Evolutionary conservation across 2,329 filamentous ascomycete species (phyloP).

Genomic region (Penicillium paneum): DNA sequence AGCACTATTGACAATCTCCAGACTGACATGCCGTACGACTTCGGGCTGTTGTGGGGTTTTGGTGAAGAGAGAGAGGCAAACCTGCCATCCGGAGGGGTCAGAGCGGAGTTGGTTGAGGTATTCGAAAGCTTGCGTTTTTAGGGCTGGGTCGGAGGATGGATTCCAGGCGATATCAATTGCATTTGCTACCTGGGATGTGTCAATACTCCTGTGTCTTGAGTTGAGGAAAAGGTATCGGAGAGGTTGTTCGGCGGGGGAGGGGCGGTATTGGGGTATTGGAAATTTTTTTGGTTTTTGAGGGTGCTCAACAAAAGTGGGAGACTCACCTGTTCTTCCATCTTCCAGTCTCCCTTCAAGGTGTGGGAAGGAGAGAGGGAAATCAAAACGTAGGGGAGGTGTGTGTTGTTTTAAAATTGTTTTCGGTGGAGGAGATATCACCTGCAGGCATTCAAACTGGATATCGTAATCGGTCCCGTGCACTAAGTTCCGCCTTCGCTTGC

Average conservation of each 20-base stretch:
- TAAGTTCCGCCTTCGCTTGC: constrained; percentile 22
- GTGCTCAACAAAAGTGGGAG: constrained; percentile 5
- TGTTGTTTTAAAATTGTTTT: constrained; percentile 28
- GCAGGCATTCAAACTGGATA: constrained; percentile 14
- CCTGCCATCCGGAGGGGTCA: constrained; percentile 84
- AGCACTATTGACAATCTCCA: constrained; percentile 91
- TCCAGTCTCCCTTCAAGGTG: constrained; percentile 35
- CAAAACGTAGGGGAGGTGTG: constrained; percentile 26
- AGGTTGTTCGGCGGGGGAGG: constrained; percentile 15
- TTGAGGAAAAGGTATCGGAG: constrained; percentile 7
- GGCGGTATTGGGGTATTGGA: constrained; percentile 9
- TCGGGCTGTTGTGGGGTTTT: constrained; percentile 72
- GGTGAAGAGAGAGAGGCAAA: constrained; percentile 81
- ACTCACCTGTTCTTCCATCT: constrained; percentile 47
- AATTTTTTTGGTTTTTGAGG: constrained; percentile 8
- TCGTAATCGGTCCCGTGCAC: constrained; percentile 26
- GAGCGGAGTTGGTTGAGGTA: constrained; percentile 68
- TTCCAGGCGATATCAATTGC: constrained; percentile 93
- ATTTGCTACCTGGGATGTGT: constrained; percentile 69
- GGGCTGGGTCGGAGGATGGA: constrained; percentile 67
- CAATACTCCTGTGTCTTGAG: constrained; percentile 14
- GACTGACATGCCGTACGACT: constrained; percentile 79
- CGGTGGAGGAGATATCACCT: constrained; percentile 21
- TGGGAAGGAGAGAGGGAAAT: constrained; percentile 19
- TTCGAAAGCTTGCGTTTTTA: constrained; percentile 71